Evolutionary conservation across 371 early-diverging fungal species (phyloP).

Genomic region (Lichtheimia hyalospora): DNA sequence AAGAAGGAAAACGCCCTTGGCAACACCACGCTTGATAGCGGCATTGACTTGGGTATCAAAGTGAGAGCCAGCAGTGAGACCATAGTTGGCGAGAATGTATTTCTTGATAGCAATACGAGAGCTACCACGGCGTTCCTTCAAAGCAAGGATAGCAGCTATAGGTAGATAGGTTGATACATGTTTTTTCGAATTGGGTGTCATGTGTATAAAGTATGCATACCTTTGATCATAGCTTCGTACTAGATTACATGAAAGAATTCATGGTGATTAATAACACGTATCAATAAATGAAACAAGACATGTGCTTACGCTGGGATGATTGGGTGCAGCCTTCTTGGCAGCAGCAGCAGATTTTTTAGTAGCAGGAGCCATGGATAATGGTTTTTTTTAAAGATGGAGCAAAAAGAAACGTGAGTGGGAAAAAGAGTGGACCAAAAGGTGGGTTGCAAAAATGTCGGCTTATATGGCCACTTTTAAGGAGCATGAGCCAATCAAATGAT

Average conservation of each 20-base stretch:
- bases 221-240: conserved; percentile 54
- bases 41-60: conserved; percentile 66
- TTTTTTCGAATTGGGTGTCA: too few species aligned
- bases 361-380: conserved; percentile 23
- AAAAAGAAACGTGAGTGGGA: conserved; percentile 9
- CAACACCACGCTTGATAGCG: conserved; percentile 78
- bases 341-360: conserved; percentile 23
- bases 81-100: conserved; percentile 80
- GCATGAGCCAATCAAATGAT: not conserved
- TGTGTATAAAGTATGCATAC: conserved; percentile 10
- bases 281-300: not conserved
- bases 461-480: conserved; percentile 2
- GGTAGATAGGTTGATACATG: not conserved
- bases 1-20: conserved; percentile 62
- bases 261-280: not conserved
- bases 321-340: conserved; percentile 40
- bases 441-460: not conserved
- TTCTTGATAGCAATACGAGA: conserved; percentile 83
- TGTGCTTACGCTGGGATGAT: conserved; percentile 49
- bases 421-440: conserved; percentile 1
- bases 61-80: conserved; percentile 47
- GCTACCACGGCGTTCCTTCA: conserved; percentile 80
- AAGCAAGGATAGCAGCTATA: conserved; percentile 58
- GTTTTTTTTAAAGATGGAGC: conserved; percentile 5
- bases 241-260: conserved; percentile 13